phyloP scores from a whole-genome alignment of 2,329 filamentous ascomycete species.

The Trichoderma endophyticum region DNA sequence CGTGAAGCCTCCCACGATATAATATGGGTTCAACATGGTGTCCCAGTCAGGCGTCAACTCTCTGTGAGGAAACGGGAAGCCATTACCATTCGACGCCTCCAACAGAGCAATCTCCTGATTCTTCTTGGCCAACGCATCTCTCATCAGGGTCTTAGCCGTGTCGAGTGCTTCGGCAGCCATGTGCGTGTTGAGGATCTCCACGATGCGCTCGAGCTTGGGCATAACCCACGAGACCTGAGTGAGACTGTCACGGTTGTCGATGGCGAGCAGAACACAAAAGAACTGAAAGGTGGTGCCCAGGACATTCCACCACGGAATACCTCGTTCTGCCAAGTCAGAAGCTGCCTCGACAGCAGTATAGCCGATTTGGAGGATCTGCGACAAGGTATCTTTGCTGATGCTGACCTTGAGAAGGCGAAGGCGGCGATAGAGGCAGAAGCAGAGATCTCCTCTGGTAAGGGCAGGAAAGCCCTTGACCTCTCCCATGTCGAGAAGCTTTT shows the following conservation, averaged over 20 bases:
- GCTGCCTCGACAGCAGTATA: background rate
- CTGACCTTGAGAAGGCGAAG: constrained; percentile 7
- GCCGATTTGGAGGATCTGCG: background rate
- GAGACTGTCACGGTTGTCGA: constrained; percentile 14
- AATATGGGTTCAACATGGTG: background rate
- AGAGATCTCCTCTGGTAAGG: constrained; percentile 18
- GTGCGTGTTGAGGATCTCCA: constrained; percentile 18
- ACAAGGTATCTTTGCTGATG: background rate
- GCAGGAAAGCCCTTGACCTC: constrained; percentile 4
- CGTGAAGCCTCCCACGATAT: background rate
- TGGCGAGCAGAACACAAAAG: constrained; percentile 17
- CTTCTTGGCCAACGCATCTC: background rate
- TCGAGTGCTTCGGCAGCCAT: constrained; percentile 21
- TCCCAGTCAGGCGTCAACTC: constrained; percentile 6
- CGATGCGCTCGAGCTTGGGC: constrained; percentile 11
- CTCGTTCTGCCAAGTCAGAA: background rate
- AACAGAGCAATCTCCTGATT: constrained; percentile 2
- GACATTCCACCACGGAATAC: constrained; percentile 21
- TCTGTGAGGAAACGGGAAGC: background rate
- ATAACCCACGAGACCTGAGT: constrained; percentile 15
- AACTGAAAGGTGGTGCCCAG: constrained; percentile 20
- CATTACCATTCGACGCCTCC: background rate
- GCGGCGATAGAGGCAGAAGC: constrained; percentile 19
- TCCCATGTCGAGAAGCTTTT: constrained; percentile 1
- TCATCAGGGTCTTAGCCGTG: constrained; percentile 5